Evolutionary conservation across 257 asterid species (phyloP).

Genomic region (Apocynum venetum): DNA sequence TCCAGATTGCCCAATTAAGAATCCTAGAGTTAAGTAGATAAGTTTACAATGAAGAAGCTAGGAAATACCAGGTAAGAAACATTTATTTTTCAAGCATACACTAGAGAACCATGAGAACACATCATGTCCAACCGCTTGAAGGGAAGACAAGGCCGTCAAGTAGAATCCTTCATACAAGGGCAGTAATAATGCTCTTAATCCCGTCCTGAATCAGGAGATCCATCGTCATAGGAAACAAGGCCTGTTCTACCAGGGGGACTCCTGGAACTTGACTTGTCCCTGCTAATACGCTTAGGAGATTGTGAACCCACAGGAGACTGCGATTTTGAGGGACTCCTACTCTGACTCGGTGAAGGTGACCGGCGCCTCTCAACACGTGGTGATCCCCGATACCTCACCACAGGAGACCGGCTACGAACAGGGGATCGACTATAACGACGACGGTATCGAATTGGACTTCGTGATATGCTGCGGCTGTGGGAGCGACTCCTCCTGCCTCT

Average conservation of each 20-base stretch:
- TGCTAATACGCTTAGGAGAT: conserved; percentile 47
- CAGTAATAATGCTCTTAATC: conserved; percentile 22
- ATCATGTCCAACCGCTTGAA: neutral
- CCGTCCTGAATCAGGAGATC: conserved; percentile 64
- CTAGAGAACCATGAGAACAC: neutral
- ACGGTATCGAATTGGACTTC: conserved; percentile 83
- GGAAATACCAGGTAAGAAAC: neutral
- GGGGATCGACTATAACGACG: conserved; percentile 79
- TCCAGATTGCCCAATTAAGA: too few relatives aligned
- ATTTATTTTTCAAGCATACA: conserved; percentile 6
- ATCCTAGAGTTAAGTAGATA: neutral
- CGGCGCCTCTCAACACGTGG: conserved; percentile 46
- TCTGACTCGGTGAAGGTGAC: conserved; percentile 58
- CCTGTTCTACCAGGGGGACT: conserved; percentile 64
- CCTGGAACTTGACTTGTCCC: conserved; percentile 47
- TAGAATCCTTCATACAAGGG: neutral
- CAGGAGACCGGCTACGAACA: conserved; percentile 62
- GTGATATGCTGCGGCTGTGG: conserved; percentile 69
- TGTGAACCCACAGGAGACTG: conserved; percentile 41
- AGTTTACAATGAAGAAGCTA: neutral
- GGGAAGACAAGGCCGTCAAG: neutral
- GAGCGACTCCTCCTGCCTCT: conserved; percentile 77
- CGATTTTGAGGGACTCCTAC: conserved; percentile 64
- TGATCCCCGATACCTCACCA: conserved; percentile 47
- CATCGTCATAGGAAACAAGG: conserved; percentile 78